A percentile compares a stretch with the other conserved stretches of the same genome.
Evolutionary conservation across 2,329 filamentous ascomycete species (phyloP).

Genomic region (Ophiostoma novo-ulmi): DNA sequence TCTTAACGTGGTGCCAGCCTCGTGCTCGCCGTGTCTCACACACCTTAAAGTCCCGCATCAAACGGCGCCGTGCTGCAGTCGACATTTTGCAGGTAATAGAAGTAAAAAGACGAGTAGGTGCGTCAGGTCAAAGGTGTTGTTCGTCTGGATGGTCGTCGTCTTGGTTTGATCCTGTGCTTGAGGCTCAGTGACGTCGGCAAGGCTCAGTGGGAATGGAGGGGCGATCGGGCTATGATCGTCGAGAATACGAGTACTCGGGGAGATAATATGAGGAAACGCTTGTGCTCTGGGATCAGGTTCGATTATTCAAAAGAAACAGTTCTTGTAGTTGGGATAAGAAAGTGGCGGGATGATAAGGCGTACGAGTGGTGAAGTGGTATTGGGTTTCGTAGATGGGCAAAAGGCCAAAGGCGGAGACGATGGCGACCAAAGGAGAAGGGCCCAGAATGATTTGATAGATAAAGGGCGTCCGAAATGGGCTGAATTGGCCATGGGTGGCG

Average conservation of each 20-base stretch:
- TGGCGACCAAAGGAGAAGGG: constrained; percentile 18
- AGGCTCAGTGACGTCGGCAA: background rate
- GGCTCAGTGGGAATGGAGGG: background rate
- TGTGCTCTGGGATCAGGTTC: background rate
- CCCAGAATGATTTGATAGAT: constrained; percentile 5
- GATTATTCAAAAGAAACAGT: background rate
- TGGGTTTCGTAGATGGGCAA: constrained; percentile 18
- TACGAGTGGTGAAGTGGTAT: constrained; percentile 4
- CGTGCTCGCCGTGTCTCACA: constrained; percentile 16
- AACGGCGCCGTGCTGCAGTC: constrained; percentile 85
- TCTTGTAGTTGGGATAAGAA: background rate
- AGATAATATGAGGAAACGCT: background rate
- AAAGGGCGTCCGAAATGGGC: constrained; percentile 7
- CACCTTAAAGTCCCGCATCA: constrained; percentile 99
- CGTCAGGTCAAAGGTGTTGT: background rate
- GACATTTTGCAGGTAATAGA: constrained; percentile 50
- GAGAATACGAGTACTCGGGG: no score
- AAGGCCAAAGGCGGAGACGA: constrained; percentile 18
- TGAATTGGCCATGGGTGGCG: constrained; percentile 2
- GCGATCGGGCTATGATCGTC: background rate
- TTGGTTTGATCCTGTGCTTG: background rate
- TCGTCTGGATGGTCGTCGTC: constrained; percentile 4
- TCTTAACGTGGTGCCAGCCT: background rate
- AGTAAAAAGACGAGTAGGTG: no score
- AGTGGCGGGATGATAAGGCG: background rate